Base-by-base conservation (phyloP, 2,329 filamentous ascomycete species). In the Diaporthe velutina region DNA sequence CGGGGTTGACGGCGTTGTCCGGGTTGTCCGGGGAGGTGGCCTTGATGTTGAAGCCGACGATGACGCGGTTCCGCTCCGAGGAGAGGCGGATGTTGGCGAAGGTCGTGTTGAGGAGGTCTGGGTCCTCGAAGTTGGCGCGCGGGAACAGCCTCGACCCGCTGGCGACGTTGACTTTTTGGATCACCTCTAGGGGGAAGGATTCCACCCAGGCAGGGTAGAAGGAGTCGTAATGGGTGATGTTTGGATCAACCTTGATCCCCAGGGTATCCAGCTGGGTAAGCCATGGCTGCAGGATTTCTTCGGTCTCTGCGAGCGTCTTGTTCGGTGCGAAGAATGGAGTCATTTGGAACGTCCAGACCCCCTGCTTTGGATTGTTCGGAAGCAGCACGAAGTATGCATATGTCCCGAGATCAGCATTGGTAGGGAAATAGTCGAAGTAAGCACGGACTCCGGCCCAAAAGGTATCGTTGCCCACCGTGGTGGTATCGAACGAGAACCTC, bases 1-100 rank as follows among this genome's bases (percentile, higher is more conserved):
- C 87, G 5, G 87, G 86, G 77, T 87, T 87, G 52, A 88, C 82
- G 8, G 85, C 83, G 19, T 84, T 87, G 64, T 83, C 82, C 78
- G 80, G 77, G 82, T 67, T 6, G 48, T 13, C 64, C 1, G 3
- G 79, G 77, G 30, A 28, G 13, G n/a, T 28, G 8, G 64, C 64
- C 64, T 68, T 68, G 48, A 68, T 40, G 64, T 68, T 68, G 64
- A 68, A 68, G 48, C 48, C 64, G 48, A 54, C 48, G 33, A 68
- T 30, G 64, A 9, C 48, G 48, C 33, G 48, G 48, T 30, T 22
- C 12, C n/a, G 7, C 48, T 68, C 48, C 48, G 64, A 54, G 2
- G 64, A 68, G 30, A 54, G 64, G 33, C 64, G 64, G 48, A 68
- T 54, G 19, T 80, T 79, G 3, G 76, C 71, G 25, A 83, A 80